These are phyloP conservation scores for Curvularia sp. DNA, from an alignment of 2,329 filamentous ascomycete species.

Conservation along the genomic window DNA sequence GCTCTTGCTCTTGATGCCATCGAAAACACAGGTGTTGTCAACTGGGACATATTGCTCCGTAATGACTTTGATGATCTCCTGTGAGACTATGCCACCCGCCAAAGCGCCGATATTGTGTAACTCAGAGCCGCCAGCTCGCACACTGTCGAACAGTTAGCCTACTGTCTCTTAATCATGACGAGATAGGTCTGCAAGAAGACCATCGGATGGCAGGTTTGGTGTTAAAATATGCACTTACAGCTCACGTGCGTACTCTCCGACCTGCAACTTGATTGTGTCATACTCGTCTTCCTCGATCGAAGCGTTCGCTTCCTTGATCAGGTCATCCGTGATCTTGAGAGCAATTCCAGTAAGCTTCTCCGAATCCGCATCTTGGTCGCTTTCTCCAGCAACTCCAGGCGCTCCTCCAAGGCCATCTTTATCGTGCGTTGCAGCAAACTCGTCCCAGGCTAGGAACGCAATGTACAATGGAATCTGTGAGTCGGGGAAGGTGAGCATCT, in stretches of 20 bases:
- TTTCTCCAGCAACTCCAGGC: conserved; percentile 49
- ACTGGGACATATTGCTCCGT: conserved; percentile 72
- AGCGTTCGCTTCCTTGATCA: conserved; percentile 54
- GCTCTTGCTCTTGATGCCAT: conserved; percentile 65
- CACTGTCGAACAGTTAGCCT: conserved; percentile 50
- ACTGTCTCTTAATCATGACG: neutral
- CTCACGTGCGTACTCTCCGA: conserved; percentile 53
- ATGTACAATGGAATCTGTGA: conserved; percentile 59
- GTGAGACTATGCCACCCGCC: conserved; percentile 90
- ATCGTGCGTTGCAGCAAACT: conserved; percentile 53
- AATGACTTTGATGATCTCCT: conserved; percentile 91
- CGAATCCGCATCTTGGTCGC: conserved; percentile 40
- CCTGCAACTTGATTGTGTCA: conserved; percentile 44
- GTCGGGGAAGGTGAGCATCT: conserved; percentile 54
- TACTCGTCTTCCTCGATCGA: conserved; percentile 54
- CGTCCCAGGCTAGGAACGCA: conserved; percentile 60
- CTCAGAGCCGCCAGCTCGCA: conserved; percentile 81
- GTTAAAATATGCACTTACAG: conserved; percentile 45
- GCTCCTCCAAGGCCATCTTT: conserved; percentile 45
- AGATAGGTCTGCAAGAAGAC: neutral
- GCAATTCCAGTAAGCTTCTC: conserved; percentile 56
- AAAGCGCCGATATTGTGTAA: conserved; percentile 91
- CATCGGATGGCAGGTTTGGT: neutral
- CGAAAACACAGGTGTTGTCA: conserved; percentile 69
- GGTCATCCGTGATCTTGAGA: conserved; percentile 50